Percentiles rank a stretch among this genome's conserved stretches.
Conservation (phyloP, 371 early-diverging fungal species). For the Syncephalis plumigaleata region DNA sequence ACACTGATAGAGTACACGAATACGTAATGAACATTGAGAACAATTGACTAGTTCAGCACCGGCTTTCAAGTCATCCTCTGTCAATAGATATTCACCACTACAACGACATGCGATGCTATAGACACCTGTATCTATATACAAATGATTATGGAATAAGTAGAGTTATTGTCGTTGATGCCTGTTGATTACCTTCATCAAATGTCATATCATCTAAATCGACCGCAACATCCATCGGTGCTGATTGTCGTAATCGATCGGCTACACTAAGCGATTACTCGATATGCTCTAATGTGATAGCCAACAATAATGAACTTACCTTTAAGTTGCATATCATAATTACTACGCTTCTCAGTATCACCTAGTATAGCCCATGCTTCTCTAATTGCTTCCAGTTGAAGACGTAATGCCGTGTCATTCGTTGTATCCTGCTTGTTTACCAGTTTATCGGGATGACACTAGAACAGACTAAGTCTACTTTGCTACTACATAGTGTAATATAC, state of each 20-base stretch:
- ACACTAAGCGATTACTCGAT: background rate
- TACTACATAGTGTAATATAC: background rate
- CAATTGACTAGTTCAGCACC: slow-evolving; percentile 27
- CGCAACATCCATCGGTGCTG: slow-evolving; percentile 3
- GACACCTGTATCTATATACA: slow-evolving; percentile 9
- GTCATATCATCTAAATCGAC: slow-evolving; percentile 15
- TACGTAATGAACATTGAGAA: slow-evolving; percentile 26
- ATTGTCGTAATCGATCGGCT: background rate
- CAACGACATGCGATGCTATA: slow-evolving; percentile 28
- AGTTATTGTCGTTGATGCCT: slow-evolving; percentile 5
- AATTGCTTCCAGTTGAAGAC: slow-evolving; percentile 8
- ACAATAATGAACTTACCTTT: slow-evolving; percentile 11
- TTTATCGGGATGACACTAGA: slow-evolving; percentile 31
- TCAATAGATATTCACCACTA: slow-evolving; percentile 24
- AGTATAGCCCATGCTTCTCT: slow-evolving; percentile 25
- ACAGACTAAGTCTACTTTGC: background rate
- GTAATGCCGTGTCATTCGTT: slow-evolving; percentile 1
- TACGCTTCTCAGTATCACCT: slow-evolving; percentile 14
- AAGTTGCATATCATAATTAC: slow-evolving; percentile 19
- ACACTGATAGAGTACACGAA: slow-evolving; percentile 29
- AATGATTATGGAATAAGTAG: slow-evolving; percentile 24
- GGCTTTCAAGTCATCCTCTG: slow-evolving; percentile 26
- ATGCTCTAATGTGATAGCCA: background rate
- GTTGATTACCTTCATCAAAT: slow-evolving; percentile 13
- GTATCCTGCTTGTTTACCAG: slow-evolving; percentile 1